Percentiles rank a stretch among this genome's conserved stretches.
phyloP scores from a whole-genome alignment of 83 land plant species.

The Diphasiastrum complanatum region DNA sequence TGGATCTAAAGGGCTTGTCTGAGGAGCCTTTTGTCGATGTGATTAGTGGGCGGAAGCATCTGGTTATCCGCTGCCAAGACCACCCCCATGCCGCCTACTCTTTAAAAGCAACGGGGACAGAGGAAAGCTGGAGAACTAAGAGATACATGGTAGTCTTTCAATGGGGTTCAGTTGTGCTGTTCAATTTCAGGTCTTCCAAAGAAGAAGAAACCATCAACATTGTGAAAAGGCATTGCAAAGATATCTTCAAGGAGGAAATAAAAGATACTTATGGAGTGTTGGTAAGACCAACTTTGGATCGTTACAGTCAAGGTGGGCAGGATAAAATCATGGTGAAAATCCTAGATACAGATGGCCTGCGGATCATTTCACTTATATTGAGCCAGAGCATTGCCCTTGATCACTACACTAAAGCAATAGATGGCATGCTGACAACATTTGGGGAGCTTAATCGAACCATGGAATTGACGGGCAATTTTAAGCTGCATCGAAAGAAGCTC shows the following conservation, averaged over 20 bases:
- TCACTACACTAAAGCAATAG: conserved; percentile 72
- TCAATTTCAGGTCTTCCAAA: conserved; percentile 31
- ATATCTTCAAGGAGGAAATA: conserved; percentile 24
- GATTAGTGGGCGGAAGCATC: conserved; percentile 27
- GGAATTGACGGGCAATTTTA: conserved; percentile 62
- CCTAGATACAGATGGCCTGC: conserved; percentile 72
- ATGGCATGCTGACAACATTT: conserved; percentile 79
- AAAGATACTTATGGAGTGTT: conserved; percentile 38
- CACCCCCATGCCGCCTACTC: conserved; percentile 23
- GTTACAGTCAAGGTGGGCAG: conserved; percentile 77
- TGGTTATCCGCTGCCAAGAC: conserved; percentile 28
- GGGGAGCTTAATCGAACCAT: conserved; percentile 68
- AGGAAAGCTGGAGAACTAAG: conserved; percentile 15
- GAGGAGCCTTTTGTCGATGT: conserved; percentile 26
- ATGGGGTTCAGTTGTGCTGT: conserved; percentile 36
- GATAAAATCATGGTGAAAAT: conserved; percentile 63
- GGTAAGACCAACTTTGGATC: conserved; percentile 46
- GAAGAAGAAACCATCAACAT: conserved; percentile 26
- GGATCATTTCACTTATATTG: conserved; percentile 81
- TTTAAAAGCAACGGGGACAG: conserved; percentile 15
- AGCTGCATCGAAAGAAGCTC: conserved; percentile 54
- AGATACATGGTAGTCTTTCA: conserved; percentile 36
- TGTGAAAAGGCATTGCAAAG: conserved; percentile 29
- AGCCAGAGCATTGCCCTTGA: conserved; percentile 94
- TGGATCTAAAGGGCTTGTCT: conserved; percentile 34